Evolutionary conservation across 2,329 filamentous ascomycete genomes (phyloP).

Genomic region (Alternaria dauci): DNA sequence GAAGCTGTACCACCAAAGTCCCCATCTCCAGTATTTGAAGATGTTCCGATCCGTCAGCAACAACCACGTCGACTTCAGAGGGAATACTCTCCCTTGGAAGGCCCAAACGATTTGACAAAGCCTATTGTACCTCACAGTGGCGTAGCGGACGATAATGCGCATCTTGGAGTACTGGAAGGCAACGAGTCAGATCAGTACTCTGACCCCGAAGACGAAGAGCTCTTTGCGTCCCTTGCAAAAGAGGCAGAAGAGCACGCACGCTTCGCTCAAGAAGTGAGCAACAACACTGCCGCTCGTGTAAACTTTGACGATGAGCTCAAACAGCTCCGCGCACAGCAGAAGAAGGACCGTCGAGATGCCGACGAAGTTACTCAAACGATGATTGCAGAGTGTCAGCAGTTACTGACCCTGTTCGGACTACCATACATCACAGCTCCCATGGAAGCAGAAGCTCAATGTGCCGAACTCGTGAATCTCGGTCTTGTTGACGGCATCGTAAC

Average conservation of each 20-base stretch:
- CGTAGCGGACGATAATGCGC: constrained; percentile 40
- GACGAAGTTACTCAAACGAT: constrained; percentile 97
- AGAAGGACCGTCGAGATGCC: constrained; percentile 92
- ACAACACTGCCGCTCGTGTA: constrained; percentile 71
- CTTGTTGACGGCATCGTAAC: constrained; percentile 98
- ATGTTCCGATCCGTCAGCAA: constrained; percentile 50
- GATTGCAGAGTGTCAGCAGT: constrained; percentile 92
- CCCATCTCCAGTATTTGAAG: constrained; percentile 61
- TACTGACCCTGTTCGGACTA: constrained; percentile 88
- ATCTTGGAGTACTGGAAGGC: constrained; percentile 33
- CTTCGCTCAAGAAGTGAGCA: constrained; percentile 87
- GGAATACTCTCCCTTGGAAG: constrained; percentile 40
- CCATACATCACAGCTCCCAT: constrained; percentile 98
- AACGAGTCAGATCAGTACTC: constrained; percentile 61
- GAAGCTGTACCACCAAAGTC: constrained; percentile 46
- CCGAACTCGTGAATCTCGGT: constrained; percentile 83
- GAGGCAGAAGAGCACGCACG: constrained; percentile 94
- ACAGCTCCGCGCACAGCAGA: constrained; percentile 89
- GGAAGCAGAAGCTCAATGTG: constrained; percentile 98
- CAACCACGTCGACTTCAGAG: constrained; percentile 23
- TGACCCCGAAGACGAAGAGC: constrained; percentile 90
- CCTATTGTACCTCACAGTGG: constrained; percentile 43
- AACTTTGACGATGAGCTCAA: constrained; percentile 90
- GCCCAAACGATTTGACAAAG: constrained; percentile 40
- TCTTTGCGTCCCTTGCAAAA: constrained; percentile 83